These are phyloP conservation scores for Trichoderma harzianum DNA, from an alignment of 2,329 filamentous ascomycete species.

Conservation along the genomic window DNA sequence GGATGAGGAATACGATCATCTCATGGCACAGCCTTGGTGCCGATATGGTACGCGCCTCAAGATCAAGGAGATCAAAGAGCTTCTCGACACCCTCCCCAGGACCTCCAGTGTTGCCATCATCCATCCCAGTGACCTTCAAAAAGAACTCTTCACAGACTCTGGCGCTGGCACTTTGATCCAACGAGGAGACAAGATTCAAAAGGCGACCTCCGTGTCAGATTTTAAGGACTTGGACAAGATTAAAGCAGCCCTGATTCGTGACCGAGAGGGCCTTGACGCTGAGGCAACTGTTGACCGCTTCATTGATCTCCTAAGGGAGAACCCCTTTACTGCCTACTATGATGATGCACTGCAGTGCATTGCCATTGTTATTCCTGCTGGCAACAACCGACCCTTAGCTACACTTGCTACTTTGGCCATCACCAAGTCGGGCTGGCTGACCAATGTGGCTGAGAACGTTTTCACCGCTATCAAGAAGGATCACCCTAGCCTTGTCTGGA, in stretches of 20 bases:
- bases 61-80: slow-evolving; percentile 95
- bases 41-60: slow-evolving; percentile 92
- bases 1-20: slow-evolving; percentile 89
- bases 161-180: slow-evolving; percentile 91
- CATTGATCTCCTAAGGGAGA: slow-evolving; percentile 70
- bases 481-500: slow-evolving; percentile 87
- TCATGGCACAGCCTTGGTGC: slow-evolving; percentile 95
- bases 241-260: slow-evolving; percentile 77
- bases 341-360: slow-evolving; percentile 93
- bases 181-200: slow-evolving; percentile 83
- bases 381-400: slow-evolving; percentile 63
- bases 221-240: slow-evolving; percentile 74
- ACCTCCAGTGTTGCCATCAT: slow-evolving; percentile 97
- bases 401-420: slow-evolving; percentile 89
- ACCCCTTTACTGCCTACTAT: slow-evolving; percentile 88
- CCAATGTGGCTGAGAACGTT: slow-evolving; percentile 91
- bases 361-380: slow-evolving; percentile 78
- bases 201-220: slow-evolving; percentile 66
- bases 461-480: slow-evolving; percentile 93
- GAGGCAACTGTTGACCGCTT: slow-evolving; percentile 83
- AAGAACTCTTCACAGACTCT: slow-evolving; percentile 94
- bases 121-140: slow-evolving; percentile 91
- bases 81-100: slow-evolving; percentile 81
- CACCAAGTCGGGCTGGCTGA: slow-evolving; percentile 91
- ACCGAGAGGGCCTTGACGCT: slow-evolving; percentile 77